Conservation (phyloP, 306 rosid species). For the Sesbania bispinosa region DNA sequence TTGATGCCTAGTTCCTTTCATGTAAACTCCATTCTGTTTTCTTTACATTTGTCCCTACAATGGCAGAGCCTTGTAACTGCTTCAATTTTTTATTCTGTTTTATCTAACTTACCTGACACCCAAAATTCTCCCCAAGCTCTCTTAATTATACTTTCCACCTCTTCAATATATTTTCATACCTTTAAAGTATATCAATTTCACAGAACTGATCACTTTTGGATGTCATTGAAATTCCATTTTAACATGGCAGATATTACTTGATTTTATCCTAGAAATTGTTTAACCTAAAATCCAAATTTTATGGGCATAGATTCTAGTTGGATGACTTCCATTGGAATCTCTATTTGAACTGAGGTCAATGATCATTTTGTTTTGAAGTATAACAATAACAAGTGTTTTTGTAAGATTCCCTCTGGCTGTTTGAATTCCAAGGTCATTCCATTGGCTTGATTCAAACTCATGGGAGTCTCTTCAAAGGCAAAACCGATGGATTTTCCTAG, state of each 20-base stretch:
- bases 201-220: neutral
- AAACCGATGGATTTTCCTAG: neutral
- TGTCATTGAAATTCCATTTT: neutral
- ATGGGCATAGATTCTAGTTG: neutral
- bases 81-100: neutral
- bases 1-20: neutral
- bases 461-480: constrained; percentile 6
- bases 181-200: neutral
- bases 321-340: neutral
- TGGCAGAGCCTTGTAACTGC: neutral
- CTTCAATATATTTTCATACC: neutral
- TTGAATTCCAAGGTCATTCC: constrained; percentile 10
- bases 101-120: neutral
- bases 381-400: no score
- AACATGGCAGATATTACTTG: neutral
- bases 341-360: neutral
- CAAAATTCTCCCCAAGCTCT: neutral
- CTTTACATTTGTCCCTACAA: neutral
- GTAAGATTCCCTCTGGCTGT: neutral
- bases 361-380: neutral
- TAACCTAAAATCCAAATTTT: neutral
- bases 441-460: neutral
- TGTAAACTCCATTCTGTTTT: neutral
- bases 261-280: neutral
- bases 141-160: neutral